phyloP scores from a whole-genome alignment of 352 stramenopile genomes.

The Pythium chondricola region DNA sequence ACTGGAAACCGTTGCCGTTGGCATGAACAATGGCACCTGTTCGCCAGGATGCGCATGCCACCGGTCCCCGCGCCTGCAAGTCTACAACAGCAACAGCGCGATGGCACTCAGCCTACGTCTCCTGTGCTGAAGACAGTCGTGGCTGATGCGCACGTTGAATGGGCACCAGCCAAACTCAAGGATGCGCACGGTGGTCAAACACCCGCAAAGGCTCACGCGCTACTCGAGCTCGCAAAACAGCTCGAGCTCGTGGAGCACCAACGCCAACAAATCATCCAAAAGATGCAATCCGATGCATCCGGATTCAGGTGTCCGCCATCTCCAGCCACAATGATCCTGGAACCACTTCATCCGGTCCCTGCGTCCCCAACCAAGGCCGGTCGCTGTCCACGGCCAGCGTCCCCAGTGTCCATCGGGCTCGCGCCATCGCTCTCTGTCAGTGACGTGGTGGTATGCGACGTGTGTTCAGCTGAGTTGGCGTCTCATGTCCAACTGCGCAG shows the following conservation, averaged over 20 bases:
- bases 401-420: conserved; percentile 5
- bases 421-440: conserved; percentile 7
- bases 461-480: conserved; percentile 49
- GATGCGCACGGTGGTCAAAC: background rate
- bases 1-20: too few species aligned
- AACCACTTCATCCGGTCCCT: conserved; percentile 2
- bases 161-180: conserved; percentile 10
- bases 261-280: conserved; percentile 12
- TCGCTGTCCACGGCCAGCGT: background rate
- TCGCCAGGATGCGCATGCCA: too few species aligned
- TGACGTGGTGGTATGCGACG: conserved; percentile 11
- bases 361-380: background rate
- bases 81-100: too few species aligned
- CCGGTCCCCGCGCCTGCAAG: too few species aligned
- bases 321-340: conserved; percentile 8
- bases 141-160: too few species aligned
- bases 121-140: too few species aligned
- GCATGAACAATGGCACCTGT: too few species aligned
- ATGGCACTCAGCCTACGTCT: too few species aligned
- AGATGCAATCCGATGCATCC: background rate
- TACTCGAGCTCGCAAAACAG: conserved; percentile 19
- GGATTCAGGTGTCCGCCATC: background rate
- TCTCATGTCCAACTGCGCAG: conserved; percentile 17
- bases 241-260: conserved; percentile 17
- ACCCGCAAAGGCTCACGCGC: background rate